phyloP scores from a whole-genome alignment of 2,329 filamentous ascomycete genomes.

The Botryotinia narcissicola region DNA sequence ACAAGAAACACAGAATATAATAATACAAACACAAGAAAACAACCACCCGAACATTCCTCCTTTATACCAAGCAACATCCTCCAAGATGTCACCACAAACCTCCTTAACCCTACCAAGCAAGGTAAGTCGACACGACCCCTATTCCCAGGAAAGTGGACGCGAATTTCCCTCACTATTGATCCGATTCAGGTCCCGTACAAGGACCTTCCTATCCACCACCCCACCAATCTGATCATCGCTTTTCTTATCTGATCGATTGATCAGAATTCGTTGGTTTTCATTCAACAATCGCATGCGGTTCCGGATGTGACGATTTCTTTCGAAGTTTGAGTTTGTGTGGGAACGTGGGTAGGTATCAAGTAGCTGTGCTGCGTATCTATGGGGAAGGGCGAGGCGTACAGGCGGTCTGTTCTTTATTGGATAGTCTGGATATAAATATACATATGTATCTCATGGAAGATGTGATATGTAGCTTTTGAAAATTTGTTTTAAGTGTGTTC shows the following conservation, averaged over 20 bases:
- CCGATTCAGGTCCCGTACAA: background rate
- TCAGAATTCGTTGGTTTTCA: background rate
- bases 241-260: conserved; percentile 9
- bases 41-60: background rate
- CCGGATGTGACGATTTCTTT: background rate
- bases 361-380: background rate
- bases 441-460: background rate
- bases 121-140: conserved; percentile 5
- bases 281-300: background rate
- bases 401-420: background rate
- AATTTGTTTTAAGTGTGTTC: background rate
- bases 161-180: background rate
- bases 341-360: background rate
- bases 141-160: background rate
- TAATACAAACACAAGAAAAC: background rate
- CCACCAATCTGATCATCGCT: background rate
- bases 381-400: background rate
- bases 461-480: background rate
- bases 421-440: background rate
- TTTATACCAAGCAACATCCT: background rate
- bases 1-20: background rate
- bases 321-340: background rate
- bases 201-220: background rate
- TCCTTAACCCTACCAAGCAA: background rate
- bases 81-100: background rate